Evolutionary conservation across 345 rosid genomes (phyloP).

Genomic region (Melaleuca quinquenervia): DNA sequence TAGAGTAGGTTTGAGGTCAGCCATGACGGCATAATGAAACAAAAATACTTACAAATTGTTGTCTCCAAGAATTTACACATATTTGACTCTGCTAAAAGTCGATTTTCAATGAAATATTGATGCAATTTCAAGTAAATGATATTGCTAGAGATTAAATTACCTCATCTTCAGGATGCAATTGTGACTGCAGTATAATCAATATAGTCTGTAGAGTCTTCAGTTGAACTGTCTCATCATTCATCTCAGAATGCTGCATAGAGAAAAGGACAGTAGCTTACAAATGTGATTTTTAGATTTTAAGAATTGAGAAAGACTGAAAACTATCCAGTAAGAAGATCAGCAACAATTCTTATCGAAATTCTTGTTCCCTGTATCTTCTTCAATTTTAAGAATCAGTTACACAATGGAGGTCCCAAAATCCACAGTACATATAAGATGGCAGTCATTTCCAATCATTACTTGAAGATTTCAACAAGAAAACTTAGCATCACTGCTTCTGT

Average conservation of each 20-base stretch:
- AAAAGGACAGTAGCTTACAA: conserved; percentile 6
- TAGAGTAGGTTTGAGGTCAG: not conserved
- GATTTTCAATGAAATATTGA: not conserved
- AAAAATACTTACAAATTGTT: not conserved
- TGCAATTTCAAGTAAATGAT: not conserved
- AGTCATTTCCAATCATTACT: not conserved
- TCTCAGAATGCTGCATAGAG: conserved; percentile 81
- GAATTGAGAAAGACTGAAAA: not conserved
- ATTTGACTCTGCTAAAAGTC: not conserved
- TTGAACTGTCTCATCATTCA: conserved; percentile 87
- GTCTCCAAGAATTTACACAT: not conserved
- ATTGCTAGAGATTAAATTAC: conserved; percentile 14
- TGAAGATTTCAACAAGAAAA: not conserved
- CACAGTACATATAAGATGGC: not conserved
- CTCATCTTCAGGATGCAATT: conserved; percentile 84
- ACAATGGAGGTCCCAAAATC: not conserved
- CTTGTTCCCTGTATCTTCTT: not conserved
- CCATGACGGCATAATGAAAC: not conserved
- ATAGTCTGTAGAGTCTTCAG: conserved; percentile 92
- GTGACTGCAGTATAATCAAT: conserved; percentile 86
- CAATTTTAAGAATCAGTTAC: not conserved
- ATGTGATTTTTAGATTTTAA: not conserved
- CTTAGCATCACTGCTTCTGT: not conserved
- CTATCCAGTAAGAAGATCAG: not conserved
- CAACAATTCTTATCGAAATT: not conserved